Base-by-base conservation (phyloP, 2,329 filamentous ascomycete genomes). In the Fusarium clavum region DNA sequence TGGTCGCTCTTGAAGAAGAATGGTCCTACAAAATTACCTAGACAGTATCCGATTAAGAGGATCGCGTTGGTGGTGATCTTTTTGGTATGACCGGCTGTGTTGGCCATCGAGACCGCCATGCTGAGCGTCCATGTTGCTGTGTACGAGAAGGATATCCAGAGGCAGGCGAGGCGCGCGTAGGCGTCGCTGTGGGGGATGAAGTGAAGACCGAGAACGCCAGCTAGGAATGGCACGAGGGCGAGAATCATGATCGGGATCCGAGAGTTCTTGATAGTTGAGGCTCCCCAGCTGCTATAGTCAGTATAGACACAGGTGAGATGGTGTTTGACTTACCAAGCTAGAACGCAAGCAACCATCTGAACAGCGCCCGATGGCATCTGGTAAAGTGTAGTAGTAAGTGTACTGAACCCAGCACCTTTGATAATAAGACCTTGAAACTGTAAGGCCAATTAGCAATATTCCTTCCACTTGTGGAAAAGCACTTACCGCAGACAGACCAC, bases 21-120 rank as follows among this genome's bases (percentile, higher is more conserved):
- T 0, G 82, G 81, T 0, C 76, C 81, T 7, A 83, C 77, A 51
- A 83, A 81, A 51, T 83, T 83, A 3, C 78, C 78, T 0, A 73
- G 46, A 30, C 77, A 78, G 48, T 78, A 87, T 0, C 83, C 83
- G 8, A 86, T 78, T 45, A 86, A 81, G 1, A 85, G 77, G 14
- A 84, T 76, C 2, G 85, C 76, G 22, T 85, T 85, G 3, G 79
- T 75, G 0, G 83, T 85, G 0, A 77, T 77, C 51, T 84, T 80
- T 46, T 81, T 81, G 0, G 80, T 81, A 29, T 81, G 78, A 0
- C 80, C 79, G 0, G 80, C 78, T 3, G 77, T 74, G 6, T 73
- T 73, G 14, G 70, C 71, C 27, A 70, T 71, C 8, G 70, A 60
- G 3, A 73, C 51, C 0, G 71, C 64, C 78, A 73, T 80, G 25